phyloP scores from a whole-genome alignment of 2,329 filamentous ascomycete genomes.

The Polytolypa hystricis region DNA sequence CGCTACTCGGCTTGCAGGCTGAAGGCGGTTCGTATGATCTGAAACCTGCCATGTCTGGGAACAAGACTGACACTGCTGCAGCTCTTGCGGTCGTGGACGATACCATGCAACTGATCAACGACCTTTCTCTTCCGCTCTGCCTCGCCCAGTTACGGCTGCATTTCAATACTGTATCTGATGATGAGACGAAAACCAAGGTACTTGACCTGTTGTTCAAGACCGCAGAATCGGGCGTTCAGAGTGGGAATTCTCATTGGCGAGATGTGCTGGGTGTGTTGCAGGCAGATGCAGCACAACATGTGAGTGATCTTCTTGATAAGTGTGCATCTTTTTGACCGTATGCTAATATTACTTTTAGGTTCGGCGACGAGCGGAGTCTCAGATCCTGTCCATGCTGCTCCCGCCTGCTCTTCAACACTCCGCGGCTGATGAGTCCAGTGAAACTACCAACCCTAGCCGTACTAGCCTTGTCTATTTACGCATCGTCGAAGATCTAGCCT shows the following conservation, averaged over 20 bases:
- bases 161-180: constrained; percentile 22
- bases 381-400: constrained; percentile 27
- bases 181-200: constrained; percentile 19
- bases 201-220: constrained; percentile 31
- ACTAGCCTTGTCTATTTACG: constrained; percentile 27
- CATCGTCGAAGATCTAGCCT: constrained; percentile 29
- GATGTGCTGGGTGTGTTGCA: constrained; percentile 29
- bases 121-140: constrained; percentile 34
- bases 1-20: not conserved
- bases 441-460: constrained; percentile 17
- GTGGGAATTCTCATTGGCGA: constrained; percentile 27
- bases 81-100: constrained; percentile 23
- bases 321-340: no score
- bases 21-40: not conserved
- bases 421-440: constrained; percentile 2
- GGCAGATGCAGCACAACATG: constrained; percentile 26
- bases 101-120: constrained; percentile 26
- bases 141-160: constrained; percentile 32
- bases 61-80: not conserved
- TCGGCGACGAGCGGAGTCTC: constrained; percentile 31
- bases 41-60: not conserved
- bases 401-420: constrained; percentile 8
- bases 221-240: constrained; percentile 25
- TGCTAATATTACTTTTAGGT: constrained; percentile 20
- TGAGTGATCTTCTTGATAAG: no score